phyloP scores from a whole-genome alignment of 495 filamentous ascomycete genomes.

The Friedmanniomyces simplex region DNA sequence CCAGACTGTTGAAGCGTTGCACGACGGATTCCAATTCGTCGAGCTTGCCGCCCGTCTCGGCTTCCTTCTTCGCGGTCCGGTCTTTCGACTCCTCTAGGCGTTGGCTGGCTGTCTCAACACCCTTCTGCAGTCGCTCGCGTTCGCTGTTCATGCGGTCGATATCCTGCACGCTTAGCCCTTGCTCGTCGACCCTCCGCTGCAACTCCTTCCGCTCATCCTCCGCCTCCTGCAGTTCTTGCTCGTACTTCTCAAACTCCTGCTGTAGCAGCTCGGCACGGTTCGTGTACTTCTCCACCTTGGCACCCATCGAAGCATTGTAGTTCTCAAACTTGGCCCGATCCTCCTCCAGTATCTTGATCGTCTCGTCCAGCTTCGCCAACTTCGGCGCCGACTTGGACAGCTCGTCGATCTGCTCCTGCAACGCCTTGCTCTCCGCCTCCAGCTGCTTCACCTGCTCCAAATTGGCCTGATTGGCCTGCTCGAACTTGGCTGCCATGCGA shows the following conservation, averaged over 20 bases:
- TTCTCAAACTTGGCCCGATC: conserved; percentile 87
- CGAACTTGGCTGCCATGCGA: conserved; percentile 82
- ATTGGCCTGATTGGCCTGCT: conserved; percentile 67
- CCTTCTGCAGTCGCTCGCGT: conserved; percentile 79
- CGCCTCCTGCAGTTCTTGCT: conserved; percentile 62
- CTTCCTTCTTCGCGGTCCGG: conserved; percentile 71
- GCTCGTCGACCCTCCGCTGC: conserved; percentile 75
- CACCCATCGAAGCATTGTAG: conserved; percentile 71
- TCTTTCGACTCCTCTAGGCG: conserved; percentile 74
- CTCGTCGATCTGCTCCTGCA: conserved; percentile 76
- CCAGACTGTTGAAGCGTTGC: conserved; percentile 82
- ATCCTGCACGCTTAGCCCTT: conserved; percentile 89
- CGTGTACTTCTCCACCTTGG: conserved; percentile 75
- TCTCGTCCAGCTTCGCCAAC: conserved; percentile 68
- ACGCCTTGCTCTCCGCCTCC: conserved; percentile 66
- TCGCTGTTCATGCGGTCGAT: conserved; percentile 98
- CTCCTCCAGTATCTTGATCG: conserved; percentile 76
- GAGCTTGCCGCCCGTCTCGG: conserved; percentile 68
- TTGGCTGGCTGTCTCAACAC: conserved; percentile 59
- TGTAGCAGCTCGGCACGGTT: conserved; percentile 62
- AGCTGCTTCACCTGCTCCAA: conserved; percentile 69
- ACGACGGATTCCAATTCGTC: conserved; percentile 81
- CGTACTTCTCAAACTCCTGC: conserved; percentile 67
- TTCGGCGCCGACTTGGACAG: conserved; percentile 76
- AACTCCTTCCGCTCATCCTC: conserved; percentile 71